Conservation (phyloP, 257 asterid species). For the Leonotis leonurus region DNA sequence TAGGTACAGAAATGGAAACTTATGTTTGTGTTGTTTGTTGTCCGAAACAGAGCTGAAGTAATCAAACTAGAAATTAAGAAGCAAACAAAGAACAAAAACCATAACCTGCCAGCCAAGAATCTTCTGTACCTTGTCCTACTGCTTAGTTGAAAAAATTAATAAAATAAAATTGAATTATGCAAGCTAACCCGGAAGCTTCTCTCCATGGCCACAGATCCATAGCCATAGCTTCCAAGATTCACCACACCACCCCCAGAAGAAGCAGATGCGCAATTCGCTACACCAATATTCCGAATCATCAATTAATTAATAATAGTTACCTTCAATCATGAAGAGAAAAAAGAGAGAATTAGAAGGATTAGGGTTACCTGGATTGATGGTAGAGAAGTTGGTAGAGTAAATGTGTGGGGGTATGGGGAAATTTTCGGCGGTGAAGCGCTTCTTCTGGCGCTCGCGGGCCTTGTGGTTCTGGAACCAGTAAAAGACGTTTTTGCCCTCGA, state of each 20-base stretch:
- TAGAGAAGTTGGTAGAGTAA: slow-evolving; percentile 34
- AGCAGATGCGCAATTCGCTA: slow-evolving; percentile 43
- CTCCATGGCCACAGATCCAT: slow-evolving; percentile 79
- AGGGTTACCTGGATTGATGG: neutral
- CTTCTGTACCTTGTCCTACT: too few relatives aligned
- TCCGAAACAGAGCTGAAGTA: neutral
- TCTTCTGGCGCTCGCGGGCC: slow-evolving; percentile 96
- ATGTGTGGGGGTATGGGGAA: slow-evolving; percentile 15
- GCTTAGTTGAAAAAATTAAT: neutral
- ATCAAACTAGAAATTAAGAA: neutral
- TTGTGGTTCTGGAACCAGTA: slow-evolving; percentile 99
- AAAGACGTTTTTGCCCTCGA: slow-evolving; percentile 93
- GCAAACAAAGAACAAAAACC: neutral
- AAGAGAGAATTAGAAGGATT: too few relatives aligned
- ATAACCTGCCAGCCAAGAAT: too few relatives aligned
- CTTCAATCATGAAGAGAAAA: too few relatives aligned
- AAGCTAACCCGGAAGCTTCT: slow-evolving; percentile 71
- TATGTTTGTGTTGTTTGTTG: slow-evolving; percentile 2
- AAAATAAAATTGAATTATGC: neutral
- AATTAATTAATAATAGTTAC: neutral
- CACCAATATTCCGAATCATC: too few relatives aligned
- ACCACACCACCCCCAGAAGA: slow-evolving; percentile 29
- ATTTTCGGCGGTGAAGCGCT: slow-evolving; percentile 52
- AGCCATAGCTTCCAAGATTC: slow-evolving; percentile 40
- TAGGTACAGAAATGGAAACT: neutral